Base-by-base conservation (phyloP, 805 yeast species). In the Barnettozyma salicaria region DNA sequence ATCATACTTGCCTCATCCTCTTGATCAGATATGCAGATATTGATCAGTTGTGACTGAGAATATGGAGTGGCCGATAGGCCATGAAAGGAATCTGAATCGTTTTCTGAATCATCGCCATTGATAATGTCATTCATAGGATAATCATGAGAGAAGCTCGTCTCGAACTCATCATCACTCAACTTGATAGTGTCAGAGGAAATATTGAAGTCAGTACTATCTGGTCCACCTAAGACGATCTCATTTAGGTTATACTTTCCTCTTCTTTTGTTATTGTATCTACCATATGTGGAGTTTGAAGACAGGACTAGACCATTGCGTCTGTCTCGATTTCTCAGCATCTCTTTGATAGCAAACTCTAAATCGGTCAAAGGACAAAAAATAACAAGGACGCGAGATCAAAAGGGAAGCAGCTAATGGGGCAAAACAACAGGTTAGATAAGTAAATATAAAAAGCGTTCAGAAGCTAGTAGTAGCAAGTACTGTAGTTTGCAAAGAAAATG, bases 241-340 rank as follows among this genome's bases (percentile, higher is more conserved):
- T 33, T 49, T 33, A 53, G 27, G 26, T 42, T 50, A 30, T 53
- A 53, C 20, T 41, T 48, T 4, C 48, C 49, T n/a, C 41, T 52
- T 34, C 40, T 34, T 21, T 49, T 52, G 33, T 46, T 51, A 42
- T 41, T 52, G 37, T 28, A 40, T 16, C 43, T 49, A 2, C 58
- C 58, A 37, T 53, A 53, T 12, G 43, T 13, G 46, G 40, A 35
- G 24, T 36, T 33, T 36, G 50, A 12, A 34, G 55, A 36, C 3
- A 52, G 31, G 18, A 52, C 47, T 8, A 52, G 29, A 3, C 57
- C 57, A 25, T 52, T 51, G 30, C 57, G 48, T 42, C 55, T 44
- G 28, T 49, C 55, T 25, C 51, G 42, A 42, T 45, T 48, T 30
- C 23, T 37, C 11, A 45, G 39, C 51, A 47, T 47, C 10, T 13